phyloP scores from a whole-genome alignment of 2,329 filamentous ascomycete genomes.

The Chrysoporthe puriensis region DNA sequence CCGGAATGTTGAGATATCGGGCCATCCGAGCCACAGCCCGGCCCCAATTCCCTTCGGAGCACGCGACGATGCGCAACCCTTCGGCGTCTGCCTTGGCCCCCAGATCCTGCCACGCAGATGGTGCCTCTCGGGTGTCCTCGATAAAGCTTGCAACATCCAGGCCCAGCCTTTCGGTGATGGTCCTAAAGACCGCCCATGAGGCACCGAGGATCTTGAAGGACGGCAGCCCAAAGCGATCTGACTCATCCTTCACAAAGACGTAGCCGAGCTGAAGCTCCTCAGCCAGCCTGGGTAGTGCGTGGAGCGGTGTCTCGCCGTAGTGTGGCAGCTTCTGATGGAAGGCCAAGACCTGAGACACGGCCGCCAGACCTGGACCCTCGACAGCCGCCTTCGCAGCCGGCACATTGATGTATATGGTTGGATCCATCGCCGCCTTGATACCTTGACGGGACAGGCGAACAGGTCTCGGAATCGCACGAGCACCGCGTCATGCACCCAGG shows the following conservation, averaged over 20 bases:
- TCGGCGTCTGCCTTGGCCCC: slow-evolving; percentile 9
- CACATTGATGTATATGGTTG: slow-evolving; percentile 9
- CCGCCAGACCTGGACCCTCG: background rate
- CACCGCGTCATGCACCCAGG: background rate
- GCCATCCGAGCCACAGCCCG: slow-evolving; percentile 73
- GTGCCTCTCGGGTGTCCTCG: background rate
- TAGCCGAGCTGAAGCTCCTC: slow-evolving; percentile 57
- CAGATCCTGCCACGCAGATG: slow-evolving; percentile 2
- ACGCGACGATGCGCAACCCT: slow-evolving; percentile 57
- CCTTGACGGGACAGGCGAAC: background rate
- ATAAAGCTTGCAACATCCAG: slow-evolving; percentile 35
- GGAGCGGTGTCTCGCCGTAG: slow-evolving; percentile 60
- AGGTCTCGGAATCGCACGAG: background rate
- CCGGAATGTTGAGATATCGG: slow-evolving; percentile 56
- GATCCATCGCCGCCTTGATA: background rate
- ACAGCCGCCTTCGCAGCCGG: background rate
- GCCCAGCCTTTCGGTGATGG: slow-evolving; percentile 50
- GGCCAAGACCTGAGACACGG: slow-evolving; percentile 25
- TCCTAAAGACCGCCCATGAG: slow-evolving; percentile 70
- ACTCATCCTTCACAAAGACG: slow-evolving; percentile 74
- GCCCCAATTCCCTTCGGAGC: slow-evolving; percentile 79
- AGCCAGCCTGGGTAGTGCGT: slow-evolving; percentile 56
- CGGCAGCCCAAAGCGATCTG: slow-evolving; percentile 67
- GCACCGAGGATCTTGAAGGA: slow-evolving; percentile 83
- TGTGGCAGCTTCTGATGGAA: slow-evolving; percentile 64